Base-by-base conservation (phyloP, 2,329 filamentous ascomycete species). In the Fusarium albidum region DNA sequence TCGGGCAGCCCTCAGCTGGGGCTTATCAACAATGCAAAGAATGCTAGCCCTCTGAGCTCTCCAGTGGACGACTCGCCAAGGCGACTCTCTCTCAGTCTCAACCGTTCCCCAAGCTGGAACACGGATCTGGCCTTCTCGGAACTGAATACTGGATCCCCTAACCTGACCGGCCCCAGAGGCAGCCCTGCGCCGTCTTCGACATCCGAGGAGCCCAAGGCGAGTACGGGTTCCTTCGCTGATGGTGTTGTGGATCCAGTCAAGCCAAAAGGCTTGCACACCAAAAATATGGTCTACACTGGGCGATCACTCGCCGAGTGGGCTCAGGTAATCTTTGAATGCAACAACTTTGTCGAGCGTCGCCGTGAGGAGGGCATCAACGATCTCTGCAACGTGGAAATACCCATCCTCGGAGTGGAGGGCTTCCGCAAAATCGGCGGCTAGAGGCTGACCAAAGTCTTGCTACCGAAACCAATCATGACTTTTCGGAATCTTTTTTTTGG, bases 251-350 rank as follows among this genome's bases (percentile, higher is more conserved):
- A 73, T 28, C 77, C 82, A 1, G 59, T 75, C 28, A 75, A 79
- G 59, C 83, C 83, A 0, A 68, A 64, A 2, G 80, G 81, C 6
- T 60, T 75, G 2, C 80, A 74, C 47, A 71, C 72, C 12, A 72
- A 74, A 38, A 79, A 79, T 21, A 76, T 80, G 9, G 83, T 83
- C 41, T 89, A 94, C 69, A 78, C 83, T 4, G 91, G 91, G 2
- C 81, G 89, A 15, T 87, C 91, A 1, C 78, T 95, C 37, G 90
- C 90, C 0, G 91, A 95, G 71, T 95, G 91, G 91, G 79, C 81
- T 15, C 76, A 90, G 14, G 83, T 94, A 15, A 85, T 92, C 13
- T 83, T 84, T 49, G 91, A 95, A 70, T 91, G 87, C 75, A 91
- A 93, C 73, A 90, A 86, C 67, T 95, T 94, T 71, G 85, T 92